These are phyloP conservation scores for Physaria fendleri DNA, from an alignment of 345 rosid species.

Conservation along the genomic window DNA sequence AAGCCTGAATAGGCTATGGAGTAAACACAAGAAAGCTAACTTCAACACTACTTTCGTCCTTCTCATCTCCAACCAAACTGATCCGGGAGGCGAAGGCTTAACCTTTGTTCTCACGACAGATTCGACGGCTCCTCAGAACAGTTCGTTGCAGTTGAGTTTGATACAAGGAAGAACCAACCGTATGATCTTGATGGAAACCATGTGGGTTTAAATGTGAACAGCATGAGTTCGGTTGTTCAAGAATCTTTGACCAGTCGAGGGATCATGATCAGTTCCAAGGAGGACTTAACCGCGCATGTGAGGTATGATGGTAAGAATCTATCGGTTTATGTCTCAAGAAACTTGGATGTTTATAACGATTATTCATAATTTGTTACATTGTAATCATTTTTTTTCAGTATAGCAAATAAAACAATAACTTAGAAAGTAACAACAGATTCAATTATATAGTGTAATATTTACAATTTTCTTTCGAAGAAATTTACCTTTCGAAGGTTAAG, in stretches of 20 bases:
- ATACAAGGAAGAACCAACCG: conserved; percentile 47
- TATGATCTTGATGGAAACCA: conserved; percentile 61
- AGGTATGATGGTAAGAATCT: conserved; percentile 43
- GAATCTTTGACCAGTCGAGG: conserved; percentile 31
- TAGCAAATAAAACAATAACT: no score
- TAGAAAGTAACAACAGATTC: no score
- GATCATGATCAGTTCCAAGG: conserved; percentile 20
- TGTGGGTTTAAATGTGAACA: conserved; percentile 55
- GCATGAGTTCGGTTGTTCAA: conserved; percentile 36
- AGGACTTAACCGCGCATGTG: conserved; percentile 20
- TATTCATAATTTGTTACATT: no score
- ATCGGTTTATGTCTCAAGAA: conserved; percentile 37
- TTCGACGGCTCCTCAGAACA: conserved; percentile 24
- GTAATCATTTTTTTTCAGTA: no score
- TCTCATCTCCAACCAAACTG: conserved; percentile 34
- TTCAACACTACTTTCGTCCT: conserved; percentile 57
- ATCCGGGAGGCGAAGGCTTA: conserved; percentile 62
- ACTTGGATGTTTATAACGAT: not conserved
- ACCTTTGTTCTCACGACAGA: conserved; percentile 48
- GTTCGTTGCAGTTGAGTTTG: conserved; percentile 69
- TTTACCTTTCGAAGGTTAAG: no score
- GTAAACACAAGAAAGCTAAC: conserved; percentile 14
- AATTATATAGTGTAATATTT: no score
- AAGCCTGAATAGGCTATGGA: conserved; percentile 42
- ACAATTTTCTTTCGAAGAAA: no score